Evolutionary conservation across 495 filamentous ascomycete species (phyloP).

Genomic region (Elasticomyces elasticus): DNA sequence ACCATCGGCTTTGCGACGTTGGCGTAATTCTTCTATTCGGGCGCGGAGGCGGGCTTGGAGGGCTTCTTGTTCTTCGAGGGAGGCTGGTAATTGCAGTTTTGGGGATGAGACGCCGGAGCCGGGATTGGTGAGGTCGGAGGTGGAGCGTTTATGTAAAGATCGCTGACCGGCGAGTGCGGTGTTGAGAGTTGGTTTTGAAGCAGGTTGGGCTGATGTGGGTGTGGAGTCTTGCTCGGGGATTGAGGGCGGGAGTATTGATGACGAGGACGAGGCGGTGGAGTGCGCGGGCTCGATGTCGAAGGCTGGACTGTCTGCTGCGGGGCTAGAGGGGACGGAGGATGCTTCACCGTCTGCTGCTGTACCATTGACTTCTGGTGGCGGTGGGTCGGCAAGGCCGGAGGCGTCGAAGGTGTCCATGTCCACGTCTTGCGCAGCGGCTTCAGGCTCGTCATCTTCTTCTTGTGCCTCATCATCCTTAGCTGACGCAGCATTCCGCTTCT

Average conservation of each 20-base stretch:
- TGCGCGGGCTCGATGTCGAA: conserved; percentile 20
- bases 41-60: conserved; percentile 66
- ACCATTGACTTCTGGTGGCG: neutral
- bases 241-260: conserved; percentile 24
- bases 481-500: conserved; percentile 3
- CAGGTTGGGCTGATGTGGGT: neutral
- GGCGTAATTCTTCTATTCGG: conserved; percentile 71
- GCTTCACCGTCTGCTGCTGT: conserved; percentile 1
- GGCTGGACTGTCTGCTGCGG: conserved; percentile 13
- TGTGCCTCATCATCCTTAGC: conserved; percentile 2
- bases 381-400: conserved; percentile 25
- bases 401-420: conserved; percentile 27
- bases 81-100: conserved; percentile 35
- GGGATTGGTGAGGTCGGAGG: no score
- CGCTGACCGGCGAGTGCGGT: neutral
- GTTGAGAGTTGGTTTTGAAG: conserved; percentile 4
- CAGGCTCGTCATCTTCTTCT: conserved; percentile 6
- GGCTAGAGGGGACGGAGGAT: conserved; percentile 18
- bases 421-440: neutral
- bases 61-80: conserved; percentile 57
- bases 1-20: conserved; percentile 71
- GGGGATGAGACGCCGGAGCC: conserved; percentile 16
- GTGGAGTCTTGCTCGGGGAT: conserved; percentile 4
- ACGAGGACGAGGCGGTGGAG: conserved; percentile 28
- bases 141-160: conserved; percentile 36